Conservation (phyloP, 495 filamentous ascomycete species). For the Tuber borchii region DNA sequence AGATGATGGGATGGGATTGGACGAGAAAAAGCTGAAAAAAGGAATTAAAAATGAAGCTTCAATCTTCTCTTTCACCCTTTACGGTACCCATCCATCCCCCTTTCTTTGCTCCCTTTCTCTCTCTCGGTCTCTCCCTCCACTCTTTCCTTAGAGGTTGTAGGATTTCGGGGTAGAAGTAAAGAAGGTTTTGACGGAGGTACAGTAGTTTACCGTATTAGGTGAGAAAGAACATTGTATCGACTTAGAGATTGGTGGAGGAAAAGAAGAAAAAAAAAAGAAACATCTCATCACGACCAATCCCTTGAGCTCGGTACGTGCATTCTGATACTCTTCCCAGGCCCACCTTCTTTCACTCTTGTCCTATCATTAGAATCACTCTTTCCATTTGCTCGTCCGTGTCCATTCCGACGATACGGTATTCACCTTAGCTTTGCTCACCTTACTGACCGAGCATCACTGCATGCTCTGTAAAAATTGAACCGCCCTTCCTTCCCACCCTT, state of each 20-base stretch:
- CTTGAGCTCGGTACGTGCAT: background rate
- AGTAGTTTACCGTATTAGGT: background rate
- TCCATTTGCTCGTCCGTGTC: background rate
- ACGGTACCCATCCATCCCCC: conserved; percentile 6
- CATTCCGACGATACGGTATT: background rate
- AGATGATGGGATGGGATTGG: background rate
- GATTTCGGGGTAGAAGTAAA: background rate
- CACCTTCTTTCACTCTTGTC: background rate
- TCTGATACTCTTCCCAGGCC: background rate
- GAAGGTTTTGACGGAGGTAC: background rate
- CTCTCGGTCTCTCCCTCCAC: conserved; percentile 10
- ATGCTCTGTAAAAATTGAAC: conserved; percentile 5
- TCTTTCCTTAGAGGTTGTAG: background rate
- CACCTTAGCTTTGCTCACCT: background rate
- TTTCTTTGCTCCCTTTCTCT: conserved; percentile 3
- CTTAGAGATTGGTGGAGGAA: background rate
- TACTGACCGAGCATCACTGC: background rate
- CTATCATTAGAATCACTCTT: background rate
- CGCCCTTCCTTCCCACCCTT: conserved; percentile 13
- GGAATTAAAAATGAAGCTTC: conserved; percentile 12
- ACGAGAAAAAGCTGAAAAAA: background rate
- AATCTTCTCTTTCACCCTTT: conserved; percentile 17
- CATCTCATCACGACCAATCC: conserved; percentile 1
- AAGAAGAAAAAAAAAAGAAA: background rate
- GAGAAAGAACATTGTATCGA: background rate